These are phyloP conservation scores for Lophiotrema nucula DNA, from an alignment of 495 filamentous ascomycete species.

Conservation along the genomic window DNA sequence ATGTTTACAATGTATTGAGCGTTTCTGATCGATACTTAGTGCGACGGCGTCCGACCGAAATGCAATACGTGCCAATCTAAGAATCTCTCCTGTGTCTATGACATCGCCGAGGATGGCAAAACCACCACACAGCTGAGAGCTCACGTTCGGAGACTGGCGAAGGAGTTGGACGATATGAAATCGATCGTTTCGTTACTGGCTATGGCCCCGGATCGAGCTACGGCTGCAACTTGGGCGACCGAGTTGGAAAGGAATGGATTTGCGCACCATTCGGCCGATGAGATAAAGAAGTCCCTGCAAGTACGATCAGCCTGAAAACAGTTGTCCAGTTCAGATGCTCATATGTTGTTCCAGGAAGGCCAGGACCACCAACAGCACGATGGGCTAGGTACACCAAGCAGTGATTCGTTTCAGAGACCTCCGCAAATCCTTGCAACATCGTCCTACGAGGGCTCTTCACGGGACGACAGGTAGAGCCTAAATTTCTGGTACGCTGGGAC, in stretches of 20 bases:
- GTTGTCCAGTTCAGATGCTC: neutral
- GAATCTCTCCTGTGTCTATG: slow-evolving; percentile 26
- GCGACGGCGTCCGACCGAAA: slow-evolving; percentile 29
- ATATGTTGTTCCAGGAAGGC: slow-evolving; percentile 2
- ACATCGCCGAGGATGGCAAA: slow-evolving; percentile 29
- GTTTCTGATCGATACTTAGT: slow-evolving; percentile 6
- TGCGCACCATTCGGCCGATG: slow-evolving; percentile 24
- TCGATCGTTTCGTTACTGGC: slow-evolving; percentile 28
- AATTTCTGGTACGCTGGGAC: neutral
- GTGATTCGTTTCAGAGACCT: slow-evolving; percentile 1
- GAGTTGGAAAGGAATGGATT: slow-evolving; percentile 31
- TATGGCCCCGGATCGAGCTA: slow-evolving; percentile 17
- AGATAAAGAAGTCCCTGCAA: slow-evolving; percentile 27
- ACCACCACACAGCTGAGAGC: slow-evolving; percentile 28
- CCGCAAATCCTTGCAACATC: slow-evolving; percentile 16
- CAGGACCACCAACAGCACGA: slow-evolving; percentile 3
- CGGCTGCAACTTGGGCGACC: slow-evolving; percentile 19
- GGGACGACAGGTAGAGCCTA: slow-evolving; percentile 20
- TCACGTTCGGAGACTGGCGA: slow-evolving; percentile 26
- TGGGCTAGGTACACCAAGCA: neutral
- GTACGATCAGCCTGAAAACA: slow-evolving; percentile 2
- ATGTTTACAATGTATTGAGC: too few relatives aligned
- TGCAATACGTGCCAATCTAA: slow-evolving; percentile 32
- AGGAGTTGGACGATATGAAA: slow-evolving; percentile 32
- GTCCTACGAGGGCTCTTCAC: slow-evolving; percentile 28